These are phyloP conservation scores for Aphanomyces invadans DNA, from an alignment of 352 stramenopile species.

Conservation along the genomic window DNA sequence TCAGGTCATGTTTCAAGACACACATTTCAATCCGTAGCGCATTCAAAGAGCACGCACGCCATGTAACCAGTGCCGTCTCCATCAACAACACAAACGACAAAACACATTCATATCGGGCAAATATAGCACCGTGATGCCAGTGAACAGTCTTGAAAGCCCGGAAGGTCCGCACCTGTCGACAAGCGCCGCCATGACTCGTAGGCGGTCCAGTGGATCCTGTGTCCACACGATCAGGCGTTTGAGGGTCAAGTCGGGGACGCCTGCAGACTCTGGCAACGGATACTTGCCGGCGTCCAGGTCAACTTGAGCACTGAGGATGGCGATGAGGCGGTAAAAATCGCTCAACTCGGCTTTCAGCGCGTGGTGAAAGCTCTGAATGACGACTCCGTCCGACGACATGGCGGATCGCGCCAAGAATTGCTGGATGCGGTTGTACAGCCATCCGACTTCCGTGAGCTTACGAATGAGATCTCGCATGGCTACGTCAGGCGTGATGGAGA, in stretches of 20 bases:
- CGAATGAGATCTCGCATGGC: conserved; percentile 78
- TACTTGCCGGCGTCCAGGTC: conserved; percentile 67
- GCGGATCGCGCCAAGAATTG: conserved; percentile 55
- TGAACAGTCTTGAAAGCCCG: too few species aligned
- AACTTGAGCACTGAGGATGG: conserved; percentile 86
- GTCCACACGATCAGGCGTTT: conserved; percentile 87
- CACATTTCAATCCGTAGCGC: too few species aligned
- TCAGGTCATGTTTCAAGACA: too few species aligned
- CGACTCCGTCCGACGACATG: conserved; percentile 65
- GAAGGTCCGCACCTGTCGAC: conserved; percentile 59
- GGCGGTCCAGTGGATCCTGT: conserved; percentile 77
- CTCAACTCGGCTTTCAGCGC: conserved; percentile 86
- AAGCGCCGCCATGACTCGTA: conserved; percentile 84
- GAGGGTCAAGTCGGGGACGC: conserved; percentile 59
- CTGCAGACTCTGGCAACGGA: conserved; percentile 30
- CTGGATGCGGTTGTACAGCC: conserved; percentile 83
- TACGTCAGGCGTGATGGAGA: conserved; percentile 26
- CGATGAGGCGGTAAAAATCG: conserved; percentile 90
- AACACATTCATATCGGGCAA: too few species aligned
- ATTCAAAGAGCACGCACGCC: too few species aligned
- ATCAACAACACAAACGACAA: too few species aligned
- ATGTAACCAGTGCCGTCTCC: too few species aligned
- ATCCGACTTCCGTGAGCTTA: conserved; percentile 81
- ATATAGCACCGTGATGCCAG: too few species aligned
- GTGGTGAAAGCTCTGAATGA: conserved; percentile 85